phyloP scores from a whole-genome alignment of 2,329 filamentous ascomycete species.

The Sporothrix sp. region DNA sequence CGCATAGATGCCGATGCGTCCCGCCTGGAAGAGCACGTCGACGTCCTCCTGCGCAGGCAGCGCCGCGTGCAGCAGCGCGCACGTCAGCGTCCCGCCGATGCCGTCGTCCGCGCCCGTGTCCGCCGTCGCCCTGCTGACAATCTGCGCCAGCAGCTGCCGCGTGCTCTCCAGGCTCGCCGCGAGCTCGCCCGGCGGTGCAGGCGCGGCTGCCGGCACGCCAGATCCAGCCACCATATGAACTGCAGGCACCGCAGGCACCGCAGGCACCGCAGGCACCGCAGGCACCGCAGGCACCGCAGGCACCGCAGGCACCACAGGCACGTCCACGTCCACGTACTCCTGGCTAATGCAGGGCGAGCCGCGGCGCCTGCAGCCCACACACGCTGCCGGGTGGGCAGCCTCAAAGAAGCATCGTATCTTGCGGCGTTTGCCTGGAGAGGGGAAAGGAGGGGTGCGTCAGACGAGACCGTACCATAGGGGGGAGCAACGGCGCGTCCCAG shows the following conservation, averaged over 20 bases:
- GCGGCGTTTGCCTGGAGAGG: slow-evolving; percentile 34
- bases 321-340: slow-evolving; percentile 30
- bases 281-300: too few relatives aligned
- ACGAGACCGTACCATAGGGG: neutral
- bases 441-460: neutral
- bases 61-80: slow-evolving; percentile 10
- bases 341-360: slow-evolving; percentile 36
- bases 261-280: too few relatives aligned
- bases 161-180: slow-evolving; percentile 26
- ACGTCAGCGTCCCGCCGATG: too few relatives aligned
- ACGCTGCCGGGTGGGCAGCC: slow-evolving; percentile 26
- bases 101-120: too few relatives aligned
- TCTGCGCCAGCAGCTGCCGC: slow-evolving; percentile 25
- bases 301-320: too few relatives aligned
- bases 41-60: slow-evolving; percentile 9
- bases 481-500: neutral
- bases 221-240: too few relatives aligned
- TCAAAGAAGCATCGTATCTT: slow-evolving; percentile 41
- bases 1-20: slow-evolving; percentile 5
- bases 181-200: too few relatives aligned
- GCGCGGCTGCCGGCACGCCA: too few relatives aligned
- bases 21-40: slow-evolving; percentile 4
- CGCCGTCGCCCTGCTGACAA: slow-evolving; percentile 4
- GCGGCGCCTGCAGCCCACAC: slow-evolving; percentile 36
- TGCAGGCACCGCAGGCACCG: too few relatives aligned